Conservation (phyloP, 2,329 filamentous ascomycete genomes). For the Cladosporium sp. region DNA sequence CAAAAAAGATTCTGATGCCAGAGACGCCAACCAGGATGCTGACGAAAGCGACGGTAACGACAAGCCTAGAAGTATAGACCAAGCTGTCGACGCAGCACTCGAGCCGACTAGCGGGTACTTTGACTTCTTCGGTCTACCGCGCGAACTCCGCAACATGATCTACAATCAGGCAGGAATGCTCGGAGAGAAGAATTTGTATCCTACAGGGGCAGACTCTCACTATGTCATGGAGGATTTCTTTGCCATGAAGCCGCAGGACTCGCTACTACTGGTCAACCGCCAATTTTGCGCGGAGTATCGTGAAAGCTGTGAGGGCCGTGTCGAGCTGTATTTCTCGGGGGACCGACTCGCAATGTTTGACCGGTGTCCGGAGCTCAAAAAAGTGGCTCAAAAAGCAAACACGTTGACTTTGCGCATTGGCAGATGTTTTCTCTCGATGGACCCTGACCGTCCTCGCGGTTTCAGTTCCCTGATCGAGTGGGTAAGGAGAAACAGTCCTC, state of each 20-base stretch:
- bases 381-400: no score
- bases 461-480: no score
- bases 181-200: neutral
- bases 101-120: neutral
- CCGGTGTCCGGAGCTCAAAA: no score
- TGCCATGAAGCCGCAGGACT: neutral
- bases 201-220: no score
- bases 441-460: no score
- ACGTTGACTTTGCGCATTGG: no score
- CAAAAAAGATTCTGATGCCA: constrained; percentile 17
- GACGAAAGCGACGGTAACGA: neutral
- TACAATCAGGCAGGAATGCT: constrained; percentile 5
- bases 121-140: constrained; percentile 15
- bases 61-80: neutral
- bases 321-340: neutral
- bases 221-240: no score
- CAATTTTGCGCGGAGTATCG: neutral
- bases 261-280: neutral
- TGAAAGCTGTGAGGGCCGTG: neutral
- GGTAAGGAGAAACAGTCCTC: no score
- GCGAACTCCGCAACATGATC: constrained; percentile 16
- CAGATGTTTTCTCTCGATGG: no score
- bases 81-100: no score
- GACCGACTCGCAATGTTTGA: neutral
- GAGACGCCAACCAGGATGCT: neutral